Evolutionary conservation across 352 stramenopile species (phyloP), one percentile per base, ranked within the genome.

Genomic region (Pythium pyrilobum): DNA sequence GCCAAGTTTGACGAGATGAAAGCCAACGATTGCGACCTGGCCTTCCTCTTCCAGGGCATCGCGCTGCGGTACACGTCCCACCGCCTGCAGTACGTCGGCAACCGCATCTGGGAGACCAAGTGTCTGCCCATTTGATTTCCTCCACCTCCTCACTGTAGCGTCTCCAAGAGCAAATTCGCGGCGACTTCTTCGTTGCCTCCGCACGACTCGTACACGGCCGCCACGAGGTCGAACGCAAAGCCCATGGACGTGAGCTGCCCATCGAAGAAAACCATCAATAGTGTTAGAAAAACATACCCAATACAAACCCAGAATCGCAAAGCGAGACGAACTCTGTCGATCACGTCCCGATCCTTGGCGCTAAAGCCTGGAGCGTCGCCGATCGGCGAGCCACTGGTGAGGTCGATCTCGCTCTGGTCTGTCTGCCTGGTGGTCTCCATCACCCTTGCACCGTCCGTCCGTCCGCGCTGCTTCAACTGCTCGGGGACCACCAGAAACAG

Each of bases 101-200:
- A 91, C 38, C 81, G 81, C 36, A 91, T 91, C 58, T 91, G 81
- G 81, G 81, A 91, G 55, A 89, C 81, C 53, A 91, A 91, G 59
- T 91, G 81, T 25, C 51, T 91, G 23, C 78, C 81, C 5, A 85
- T 91, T 44, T 90, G 34, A 52, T 47, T 5, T 5, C 20, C 23
- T 33, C 21, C 25, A 9, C 23, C 1, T 38, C 12, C 29, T 52
- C 28, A 59, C 24, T 39, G 10, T 42, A 87, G 60, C 16, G 76
- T 87, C 39, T 85, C 65, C 21, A 85, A 70, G 27, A 89, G 54
- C 27, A 75, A 59, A 43, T 87, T 81, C 0, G 70, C 72, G 6
- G 78, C 66, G 9, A 75, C 23, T 28, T 85, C 62, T 50, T 89
- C 79, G 44, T 87, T 67, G 1, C 55, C 60, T 15, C 55, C 70